Base-by-base conservation (phyloP, 805 yeast species). In the Cyberlindnera bimundalis region DNA sequence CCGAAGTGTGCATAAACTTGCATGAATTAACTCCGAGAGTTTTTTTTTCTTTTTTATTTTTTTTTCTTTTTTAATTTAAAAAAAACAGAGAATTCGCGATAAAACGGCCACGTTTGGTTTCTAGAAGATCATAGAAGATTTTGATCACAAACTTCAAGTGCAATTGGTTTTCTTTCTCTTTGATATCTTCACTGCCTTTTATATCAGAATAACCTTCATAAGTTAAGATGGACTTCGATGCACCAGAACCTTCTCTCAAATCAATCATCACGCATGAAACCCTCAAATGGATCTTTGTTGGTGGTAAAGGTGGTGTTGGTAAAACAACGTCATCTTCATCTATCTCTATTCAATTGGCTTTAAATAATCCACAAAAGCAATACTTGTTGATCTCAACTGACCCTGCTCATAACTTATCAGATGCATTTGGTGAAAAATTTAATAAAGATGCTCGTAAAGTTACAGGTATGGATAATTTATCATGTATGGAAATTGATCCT, bases 261-360 rank as follows among this genome's bases (percentile, higher is more conserved):
- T 80, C 85, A 14, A 67, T 85, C 39, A 68, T 84, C 39, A 80
- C 76, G 46, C 86, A 83, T 20, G 66, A 79, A 29, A 65, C 84
- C 11, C 76, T 93, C 59, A 86, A 85, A 59, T 93, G 99, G 99
- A 83, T 93, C 48, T 93, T 93, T 58, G 98, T 91, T 32, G 99
- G 99, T 51, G 99, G 99, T 53, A 93, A 93, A 71, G 99, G 99
- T 64, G 99, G 99, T 66, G 99, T 93, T 21, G 99, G 99, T 57
- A 93, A 93, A 64, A 93, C 99, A 48, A 93, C 99, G 19, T 86
- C 97, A 4, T 91, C 98, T 1, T 90, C 96, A 34, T 89, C 97
- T 18, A 75, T 93, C 52, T 95, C 99, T 17, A 83, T 90, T 48
- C 98, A 93, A 66, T 76, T 93, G 62, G 97, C 99, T 14, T 65